Conservation (phyloP, 345 rosid genomes). For the Theobroma cacao region DNA sequence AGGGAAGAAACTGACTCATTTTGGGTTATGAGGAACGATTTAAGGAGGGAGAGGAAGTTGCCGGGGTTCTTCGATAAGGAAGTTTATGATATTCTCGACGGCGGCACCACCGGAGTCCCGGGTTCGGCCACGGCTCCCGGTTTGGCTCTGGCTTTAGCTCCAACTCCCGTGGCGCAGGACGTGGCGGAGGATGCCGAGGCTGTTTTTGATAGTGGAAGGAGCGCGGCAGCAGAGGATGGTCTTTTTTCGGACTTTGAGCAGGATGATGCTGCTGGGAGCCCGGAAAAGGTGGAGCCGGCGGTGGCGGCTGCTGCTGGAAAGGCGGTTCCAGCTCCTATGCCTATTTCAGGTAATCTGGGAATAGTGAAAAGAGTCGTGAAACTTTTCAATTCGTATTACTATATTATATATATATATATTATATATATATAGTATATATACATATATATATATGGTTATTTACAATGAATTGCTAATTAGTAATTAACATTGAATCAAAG, state of each 20-base stretch:
- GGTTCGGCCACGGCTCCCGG: constrained; percentile 24
- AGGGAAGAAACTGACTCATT: constrained; percentile 81
- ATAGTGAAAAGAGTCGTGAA: neutral
- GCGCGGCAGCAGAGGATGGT: constrained; percentile 64
- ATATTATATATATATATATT: neutral
- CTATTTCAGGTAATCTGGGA: constrained; percentile 38
- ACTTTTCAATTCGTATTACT: neutral
- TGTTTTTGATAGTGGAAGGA: constrained; percentile 65
- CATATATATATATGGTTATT: neutral
- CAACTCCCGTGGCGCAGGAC: constrained; percentile 20
- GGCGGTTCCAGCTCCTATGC: constrained; percentile 36
- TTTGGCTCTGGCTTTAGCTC: constrained; percentile 41
- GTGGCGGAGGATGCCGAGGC: constrained; percentile 32
- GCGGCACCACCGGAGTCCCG: constrained; percentile 31
- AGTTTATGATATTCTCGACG: constrained; percentile 84
- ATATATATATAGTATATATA: neutral
- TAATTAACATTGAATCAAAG: neutral
- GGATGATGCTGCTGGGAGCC: constrained; percentile 50
- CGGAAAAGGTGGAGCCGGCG: constrained; percentile 31
- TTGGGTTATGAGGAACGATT: constrained; percentile 94
- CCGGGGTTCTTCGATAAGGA: constrained; percentile 96
- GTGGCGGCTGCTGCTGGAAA: constrained; percentile 17
- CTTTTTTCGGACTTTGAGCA: constrained; percentile 70
- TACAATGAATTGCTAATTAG: neutral
- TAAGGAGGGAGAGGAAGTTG: constrained; percentile 77